Evolutionary conservation across 805 yeast genomes (phyloP).

Genomic region (Barnettozyma populi): DNA sequence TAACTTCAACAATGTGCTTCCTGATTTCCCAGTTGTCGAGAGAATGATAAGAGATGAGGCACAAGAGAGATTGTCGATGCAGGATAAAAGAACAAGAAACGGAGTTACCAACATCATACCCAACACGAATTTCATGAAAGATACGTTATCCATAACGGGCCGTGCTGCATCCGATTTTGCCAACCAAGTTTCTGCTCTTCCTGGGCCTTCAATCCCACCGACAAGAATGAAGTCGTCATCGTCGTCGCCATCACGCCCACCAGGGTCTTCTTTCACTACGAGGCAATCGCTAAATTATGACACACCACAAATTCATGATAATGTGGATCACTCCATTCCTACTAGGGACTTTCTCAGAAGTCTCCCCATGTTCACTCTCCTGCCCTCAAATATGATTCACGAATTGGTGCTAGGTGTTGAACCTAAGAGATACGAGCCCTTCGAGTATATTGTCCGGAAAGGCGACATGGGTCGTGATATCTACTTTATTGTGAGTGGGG

Average conservation of each 20-base stretch:
- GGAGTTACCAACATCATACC: constrained; percentile 31
- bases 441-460: constrained; percentile 54
- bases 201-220: constrained; percentile 39
- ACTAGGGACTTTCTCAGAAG: constrained; percentile 53
- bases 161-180: constrained; percentile 28
- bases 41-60: constrained; percentile 72
- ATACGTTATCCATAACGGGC: constrained; percentile 6
- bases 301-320: constrained; percentile 27
- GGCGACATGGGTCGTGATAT: constrained; percentile 60
- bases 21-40: constrained; percentile 60
- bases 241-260: constrained; percentile 9
- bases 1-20: constrained; percentile 51
- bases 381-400: constrained; percentile 57
- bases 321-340: constrained; percentile 49
- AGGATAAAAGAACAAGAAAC: constrained; percentile 50
- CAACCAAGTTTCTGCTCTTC: constrained; percentile 28
- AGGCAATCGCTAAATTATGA: neutral
- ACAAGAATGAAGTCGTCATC: constrained; percentile 10
- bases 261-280: neutral
- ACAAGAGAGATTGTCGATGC: constrained; percentile 69
- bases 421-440: constrained; percentile 45
- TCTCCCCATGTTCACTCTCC: constrained; percentile 51
- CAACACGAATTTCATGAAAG: constrained; percentile 4
- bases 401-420: constrained; percentile 61
- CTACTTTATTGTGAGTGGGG: constrained; percentile 62